phyloP scores from a whole-genome alignment of 192 early-diverging fungal genomes.

The Backusella liffmaniae region DNA sequence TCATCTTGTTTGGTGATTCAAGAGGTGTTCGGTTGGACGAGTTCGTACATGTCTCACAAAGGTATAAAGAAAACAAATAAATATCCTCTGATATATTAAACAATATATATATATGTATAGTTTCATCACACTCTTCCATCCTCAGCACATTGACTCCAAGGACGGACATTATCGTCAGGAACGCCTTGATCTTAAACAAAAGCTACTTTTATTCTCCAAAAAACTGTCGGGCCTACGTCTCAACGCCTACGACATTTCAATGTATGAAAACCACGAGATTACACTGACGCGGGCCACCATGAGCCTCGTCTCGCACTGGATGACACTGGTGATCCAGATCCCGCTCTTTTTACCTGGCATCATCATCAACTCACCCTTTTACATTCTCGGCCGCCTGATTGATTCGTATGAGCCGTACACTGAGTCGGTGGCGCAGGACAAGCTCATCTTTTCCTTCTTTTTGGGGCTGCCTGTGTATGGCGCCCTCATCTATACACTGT shows the following conservation, averaged over 20 bases:
- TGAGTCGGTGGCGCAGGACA: constrained; percentile 45
- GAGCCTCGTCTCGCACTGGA: constrained; percentile 21
- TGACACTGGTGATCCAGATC: constrained; percentile 32
- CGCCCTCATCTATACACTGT: constrained; percentile 28
- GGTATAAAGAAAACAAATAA: constrained; percentile 24
- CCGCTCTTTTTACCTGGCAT: constrained; percentile 48
- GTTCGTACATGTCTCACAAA: constrained; percentile 46
- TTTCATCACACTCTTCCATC: constrained; percentile 29
- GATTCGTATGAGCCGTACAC: constrained; percentile 40
- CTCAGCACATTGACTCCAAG: neutral
- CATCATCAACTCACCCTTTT: constrained; percentile 42
- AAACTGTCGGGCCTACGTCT: constrained; percentile 28
- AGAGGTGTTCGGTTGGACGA: constrained; percentile 36
- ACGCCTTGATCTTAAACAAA: constrained; percentile 26
- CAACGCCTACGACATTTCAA: constrained; percentile 35
- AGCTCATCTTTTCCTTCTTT: constrained; percentile 29
- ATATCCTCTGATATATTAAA: neutral
- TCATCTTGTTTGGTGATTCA: constrained; percentile 40
- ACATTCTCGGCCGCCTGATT: constrained; percentile 35
- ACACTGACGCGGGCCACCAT: constrained; percentile 26
- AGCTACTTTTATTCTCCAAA: constrained; percentile 28
- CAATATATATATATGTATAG: neutral
- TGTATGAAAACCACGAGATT: constrained; percentile 39
- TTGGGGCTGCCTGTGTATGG: constrained; percentile 32
- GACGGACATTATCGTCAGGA: neutral